Percentiles rank a stretch among this genome's conserved stretches.
phyloP scores from a whole-genome alignment of 768 basidiomycete genomes.

The Tubosaeta brunneosetosa region DNA sequence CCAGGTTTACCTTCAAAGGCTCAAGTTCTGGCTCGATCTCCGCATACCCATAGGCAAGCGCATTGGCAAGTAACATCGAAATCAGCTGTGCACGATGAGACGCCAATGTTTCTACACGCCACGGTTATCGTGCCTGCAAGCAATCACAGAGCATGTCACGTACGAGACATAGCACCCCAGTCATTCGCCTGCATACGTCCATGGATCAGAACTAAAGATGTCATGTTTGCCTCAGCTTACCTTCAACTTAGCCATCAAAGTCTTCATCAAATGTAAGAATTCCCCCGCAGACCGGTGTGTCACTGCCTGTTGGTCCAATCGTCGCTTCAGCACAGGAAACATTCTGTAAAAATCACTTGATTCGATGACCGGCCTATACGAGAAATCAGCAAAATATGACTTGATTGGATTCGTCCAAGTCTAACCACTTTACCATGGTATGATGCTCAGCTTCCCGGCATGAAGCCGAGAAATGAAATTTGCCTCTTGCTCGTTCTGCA shows the following conservation, averaged over 20 bases:
- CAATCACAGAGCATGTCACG: slow-evolving; percentile 11
- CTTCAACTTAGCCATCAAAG: slow-evolving; percentile 65
- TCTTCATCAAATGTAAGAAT: slow-evolving; percentile 55
- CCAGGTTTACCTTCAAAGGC: slow-evolving; percentile 42
- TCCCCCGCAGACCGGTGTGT: slow-evolving; percentile 44
- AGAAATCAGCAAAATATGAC: not conserved
- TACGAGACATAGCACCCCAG: slow-evolving; percentile 62
- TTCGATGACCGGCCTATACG: slow-evolving; percentile 49
- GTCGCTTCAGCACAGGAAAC: slow-evolving; percentile 44
- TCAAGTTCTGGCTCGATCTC: slow-evolving; percentile 46
- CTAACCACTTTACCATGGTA: slow-evolving; percentile 44
- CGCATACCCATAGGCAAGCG: slow-evolving; percentile 44
- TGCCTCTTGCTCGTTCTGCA: slow-evolving; percentile 52
- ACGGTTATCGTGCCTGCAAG: no score
- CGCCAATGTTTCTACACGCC: slow-evolving; percentile 40
- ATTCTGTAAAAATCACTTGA: slow-evolving; percentile 54
- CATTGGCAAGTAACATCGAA: slow-evolving; percentile 39
- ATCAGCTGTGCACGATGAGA: slow-evolving; percentile 45
- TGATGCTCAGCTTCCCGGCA: slow-evolving; percentile 48
- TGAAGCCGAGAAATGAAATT: slow-evolving; percentile 63
- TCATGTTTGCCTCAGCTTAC: slow-evolving; percentile 21
- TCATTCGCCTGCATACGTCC: slow-evolving; percentile 45
- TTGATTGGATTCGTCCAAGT: not conserved
- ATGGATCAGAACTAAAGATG: not conserved
- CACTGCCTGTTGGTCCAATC: slow-evolving; percentile 43